These are phyloP conservation scores for Pleurotus pulmonarius DNA, from an alignment of 768 basidiomycete species.

Conservation along the genomic window DNA sequence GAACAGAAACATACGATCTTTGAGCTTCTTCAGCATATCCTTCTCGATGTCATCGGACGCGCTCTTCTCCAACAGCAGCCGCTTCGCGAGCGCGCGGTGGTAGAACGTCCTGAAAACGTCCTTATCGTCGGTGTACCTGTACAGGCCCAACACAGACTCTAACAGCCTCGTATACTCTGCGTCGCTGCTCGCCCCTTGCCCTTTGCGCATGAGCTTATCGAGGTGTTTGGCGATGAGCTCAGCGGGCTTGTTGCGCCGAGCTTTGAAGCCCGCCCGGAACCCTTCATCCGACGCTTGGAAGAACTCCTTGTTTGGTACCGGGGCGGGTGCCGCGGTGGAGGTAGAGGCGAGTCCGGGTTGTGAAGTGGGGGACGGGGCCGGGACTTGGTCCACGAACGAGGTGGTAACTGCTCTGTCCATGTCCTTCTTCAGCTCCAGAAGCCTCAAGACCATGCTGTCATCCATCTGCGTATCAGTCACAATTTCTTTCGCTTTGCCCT, in stretches of 20 bases:
- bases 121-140: slow-evolving; percentile 87
- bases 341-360: not conserved
- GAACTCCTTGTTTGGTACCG: slow-evolving; percentile 51
- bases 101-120: slow-evolving; percentile 95
- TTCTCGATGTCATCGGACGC: slow-evolving; percentile 88
- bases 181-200: slow-evolving; percentile 69
- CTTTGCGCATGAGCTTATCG: slow-evolving; percentile 82
- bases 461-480: slow-evolving; percentile 62
- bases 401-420: slow-evolving; percentile 45
- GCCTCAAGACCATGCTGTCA: slow-evolving; percentile 72
- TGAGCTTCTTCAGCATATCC: slow-evolving; percentile 79
- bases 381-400: slow-evolving; percentile 48
- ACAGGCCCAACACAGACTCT: slow-evolving; percentile 67
- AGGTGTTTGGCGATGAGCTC: slow-evolving; percentile 93
- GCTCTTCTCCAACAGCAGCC: slow-evolving; percentile 77
- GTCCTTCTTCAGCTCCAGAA: slow-evolving; percentile 64
- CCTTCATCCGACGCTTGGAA: slow-evolving; percentile 67
- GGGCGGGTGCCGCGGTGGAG: slow-evolving; percentile 20
- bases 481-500: slow-evolving; percentile 60
- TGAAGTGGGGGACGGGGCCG: slow-evolving; percentile 13
- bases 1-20: slow-evolving; percentile 49
- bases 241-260: slow-evolving; percentile 77
- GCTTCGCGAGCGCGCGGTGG: slow-evolving; percentile 82
- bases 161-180: slow-evolving; percentile 58
- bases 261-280: slow-evolving; percentile 71